A percentile compares a stretch with the other conserved stretches of the same genome.
Conservation (phyloP, 129 eudicot genomes). For the Escallonia herrerae region DNA sequence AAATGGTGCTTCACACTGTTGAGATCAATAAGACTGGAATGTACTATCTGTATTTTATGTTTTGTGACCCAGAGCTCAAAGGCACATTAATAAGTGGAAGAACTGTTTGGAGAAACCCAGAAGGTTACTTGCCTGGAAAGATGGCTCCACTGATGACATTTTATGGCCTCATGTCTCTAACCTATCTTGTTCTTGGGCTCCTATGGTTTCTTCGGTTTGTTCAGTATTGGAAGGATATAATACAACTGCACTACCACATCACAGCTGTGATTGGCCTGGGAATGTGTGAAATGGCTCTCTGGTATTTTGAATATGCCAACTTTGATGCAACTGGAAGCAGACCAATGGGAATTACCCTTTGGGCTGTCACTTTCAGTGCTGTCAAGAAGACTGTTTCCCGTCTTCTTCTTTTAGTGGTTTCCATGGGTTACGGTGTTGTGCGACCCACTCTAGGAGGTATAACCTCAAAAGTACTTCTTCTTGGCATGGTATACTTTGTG, state of each 20-base stretch:
- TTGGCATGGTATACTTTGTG: slow-evolving; percentile 56
- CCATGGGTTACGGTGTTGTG: slow-evolving; percentile 89
- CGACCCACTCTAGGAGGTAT: slow-evolving; percentile 78
- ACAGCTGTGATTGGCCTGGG: slow-evolving; percentile 82
- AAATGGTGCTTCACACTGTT: slow-evolving; percentile 43
- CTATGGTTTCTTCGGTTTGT: slow-evolving; percentile 75
- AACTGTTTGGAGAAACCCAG: slow-evolving; percentile 89
- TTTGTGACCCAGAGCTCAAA: slow-evolving; percentile 62
- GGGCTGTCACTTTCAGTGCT: slow-evolving; percentile 86
- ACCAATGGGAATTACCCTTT: slow-evolving; percentile 78
- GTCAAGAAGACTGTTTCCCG: slow-evolving; percentile 79
- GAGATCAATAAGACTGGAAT: slow-evolving; percentile 78
- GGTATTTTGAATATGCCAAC: slow-evolving; percentile 84
- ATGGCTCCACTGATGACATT: slow-evolving; percentile 84
- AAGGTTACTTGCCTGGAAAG: slow-evolving; percentile 78
- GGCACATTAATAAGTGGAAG: slow-evolving; percentile 73
- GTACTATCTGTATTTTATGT: slow-evolving; percentile 79
- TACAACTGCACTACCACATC: slow-evolving; percentile 73
- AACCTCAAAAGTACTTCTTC: slow-evolving; percentile 59
- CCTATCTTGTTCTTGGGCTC: slow-evolving; percentile 75
- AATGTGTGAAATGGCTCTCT: slow-evolving; percentile 87
- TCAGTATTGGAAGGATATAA: slow-evolving; percentile 76
- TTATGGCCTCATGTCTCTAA: slow-evolving; percentile 75
- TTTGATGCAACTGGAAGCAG: slow-evolving; percentile 69
- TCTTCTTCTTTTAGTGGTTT: slow-evolving; percentile 74